These are phyloP conservation scores for Xylaria sp. DNA, from an alignment of 2,329 filamentous ascomycete genomes.

Conservation along the genomic window DNA sequence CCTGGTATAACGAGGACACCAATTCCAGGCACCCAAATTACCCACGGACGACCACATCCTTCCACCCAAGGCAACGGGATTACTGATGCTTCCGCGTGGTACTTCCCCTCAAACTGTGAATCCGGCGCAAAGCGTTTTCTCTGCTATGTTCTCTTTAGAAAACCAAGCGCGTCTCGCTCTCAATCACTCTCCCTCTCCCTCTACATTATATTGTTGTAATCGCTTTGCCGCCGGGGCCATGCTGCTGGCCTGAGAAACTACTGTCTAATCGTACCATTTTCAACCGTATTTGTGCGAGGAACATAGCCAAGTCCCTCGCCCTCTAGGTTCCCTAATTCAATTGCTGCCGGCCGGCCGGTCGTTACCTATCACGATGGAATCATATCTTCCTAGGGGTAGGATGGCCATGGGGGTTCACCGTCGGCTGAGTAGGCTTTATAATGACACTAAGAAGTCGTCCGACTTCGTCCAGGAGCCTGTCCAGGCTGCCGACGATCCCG, in stretches of 20 bases:
- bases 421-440: constrained; percentile 77
- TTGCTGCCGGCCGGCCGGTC: constrained; percentile 5
- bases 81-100: constrained; percentile 17
- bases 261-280: constrained; percentile 5
- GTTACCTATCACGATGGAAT: constrained; percentile 57
- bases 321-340: not conserved
- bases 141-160: constrained; percentile 4
- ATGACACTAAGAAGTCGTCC: constrained; percentile 82
- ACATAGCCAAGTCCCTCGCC: constrained; percentile 10
- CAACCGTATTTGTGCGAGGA: not conserved
- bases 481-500: constrained; percentile 72
- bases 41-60: constrained; percentile 12
- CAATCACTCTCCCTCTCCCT: not conserved
- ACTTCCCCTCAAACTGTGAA: not conserved
- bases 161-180: not conserved
- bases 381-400: constrained; percentile 62
- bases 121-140: constrained; percentile 8
- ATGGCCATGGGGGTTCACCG: constrained; percentile 69
- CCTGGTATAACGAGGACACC: constrained; percentile 1
- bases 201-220: constrained; percentile 3
- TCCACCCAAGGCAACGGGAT: constrained; percentile 38
- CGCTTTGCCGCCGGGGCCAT: constrained; percentile 14
- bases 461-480: constrained; percentile 76
- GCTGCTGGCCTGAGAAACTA: constrained; percentile 8
- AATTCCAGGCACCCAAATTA: constrained; percentile 40